Conservation (phyloP, 805 yeast species). For the Candida maesae region DNA sequence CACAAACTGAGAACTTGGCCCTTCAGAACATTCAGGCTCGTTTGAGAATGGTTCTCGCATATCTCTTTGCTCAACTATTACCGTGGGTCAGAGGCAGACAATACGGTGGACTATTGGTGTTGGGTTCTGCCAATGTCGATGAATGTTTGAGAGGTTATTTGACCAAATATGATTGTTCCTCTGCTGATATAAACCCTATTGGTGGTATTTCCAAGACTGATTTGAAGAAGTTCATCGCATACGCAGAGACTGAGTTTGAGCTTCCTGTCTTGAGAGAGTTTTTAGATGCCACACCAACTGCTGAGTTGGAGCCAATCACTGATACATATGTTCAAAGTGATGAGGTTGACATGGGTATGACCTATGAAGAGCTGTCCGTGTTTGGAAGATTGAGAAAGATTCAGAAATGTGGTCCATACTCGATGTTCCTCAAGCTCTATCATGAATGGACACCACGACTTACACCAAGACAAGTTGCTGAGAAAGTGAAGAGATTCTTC, state of each 20-base stretch:
- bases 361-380: constrained; percentile 86
- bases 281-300: constrained; percentile 92
- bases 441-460: too few species aligned
- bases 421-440: constrained; percentile 93
- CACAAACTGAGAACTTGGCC: constrained; percentile 87
- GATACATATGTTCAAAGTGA: constrained; percentile 90
- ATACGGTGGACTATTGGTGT: constrained; percentile 73
- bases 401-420: constrained; percentile 94
- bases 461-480: constrained; percentile 82
- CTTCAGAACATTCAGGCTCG: constrained; percentile 97
- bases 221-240: constrained; percentile 76
- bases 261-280: constrained; percentile 77
- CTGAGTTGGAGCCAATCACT: constrained; percentile 96
- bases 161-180: constrained; percentile 95
- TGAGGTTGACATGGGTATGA: constrained; percentile 98
- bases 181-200: constrained; percentile 96
- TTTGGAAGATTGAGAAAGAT: constrained; percentile 91
- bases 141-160: constrained; percentile 93
- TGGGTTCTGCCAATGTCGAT: constrained; percentile 97
- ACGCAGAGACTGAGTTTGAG: constrained; percentile 66
- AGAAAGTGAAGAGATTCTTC: constrained; percentile 88
- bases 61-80: constrained; percentile 86
- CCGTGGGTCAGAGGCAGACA: constrained; percentile 88
- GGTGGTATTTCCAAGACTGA: constrained; percentile 98
- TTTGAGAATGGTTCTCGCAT: constrained; percentile 89